Percentiles rank a stretch among this genome's conserved stretches.
phyloP scores from a whole-genome alignment of 805 yeast species.

The Lipomyces anomalus region DNA sequence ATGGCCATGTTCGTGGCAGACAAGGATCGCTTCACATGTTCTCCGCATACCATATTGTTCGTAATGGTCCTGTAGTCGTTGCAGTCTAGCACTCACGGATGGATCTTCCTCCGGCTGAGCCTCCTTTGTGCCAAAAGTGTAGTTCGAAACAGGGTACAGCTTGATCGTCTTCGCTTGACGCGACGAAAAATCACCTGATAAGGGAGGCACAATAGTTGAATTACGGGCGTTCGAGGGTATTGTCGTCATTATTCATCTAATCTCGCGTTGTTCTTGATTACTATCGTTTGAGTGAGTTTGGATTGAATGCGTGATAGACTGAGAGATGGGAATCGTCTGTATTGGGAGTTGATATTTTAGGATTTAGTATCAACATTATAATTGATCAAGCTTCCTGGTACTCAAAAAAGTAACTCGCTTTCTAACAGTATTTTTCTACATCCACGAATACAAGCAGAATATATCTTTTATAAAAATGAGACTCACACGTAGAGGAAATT shows the following conservation, averaged over 20 bases:
- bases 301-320: no score
- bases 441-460: no score
- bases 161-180: constrained; percentile 28
- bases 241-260: constrained; percentile 15
- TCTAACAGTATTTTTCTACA: no score
- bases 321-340: no score
- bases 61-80: constrained; percentile 29
- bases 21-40: constrained; percentile 31
- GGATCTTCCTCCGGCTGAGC: constrained; percentile 32
- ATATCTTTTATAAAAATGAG: no score
- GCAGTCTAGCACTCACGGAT: constrained; percentile 28
- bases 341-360: no score
- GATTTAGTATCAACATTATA: no score
- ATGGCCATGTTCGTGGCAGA: constrained; percentile 34
- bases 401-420: no score
- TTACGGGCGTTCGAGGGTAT: constrained; percentile 24
- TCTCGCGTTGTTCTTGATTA: no score
- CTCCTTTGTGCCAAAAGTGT: constrained; percentile 31
- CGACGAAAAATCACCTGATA: constrained; percentile 23
- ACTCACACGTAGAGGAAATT: no score
- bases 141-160: constrained; percentile 32
- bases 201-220: constrained; percentile 23
- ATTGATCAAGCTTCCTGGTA: no score
- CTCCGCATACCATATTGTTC: constrained; percentile 31
- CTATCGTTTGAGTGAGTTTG: no score